Conservation (phyloP, 2,329 filamentous ascomycete genomes). For the Colletotrichum cereale region DNA sequence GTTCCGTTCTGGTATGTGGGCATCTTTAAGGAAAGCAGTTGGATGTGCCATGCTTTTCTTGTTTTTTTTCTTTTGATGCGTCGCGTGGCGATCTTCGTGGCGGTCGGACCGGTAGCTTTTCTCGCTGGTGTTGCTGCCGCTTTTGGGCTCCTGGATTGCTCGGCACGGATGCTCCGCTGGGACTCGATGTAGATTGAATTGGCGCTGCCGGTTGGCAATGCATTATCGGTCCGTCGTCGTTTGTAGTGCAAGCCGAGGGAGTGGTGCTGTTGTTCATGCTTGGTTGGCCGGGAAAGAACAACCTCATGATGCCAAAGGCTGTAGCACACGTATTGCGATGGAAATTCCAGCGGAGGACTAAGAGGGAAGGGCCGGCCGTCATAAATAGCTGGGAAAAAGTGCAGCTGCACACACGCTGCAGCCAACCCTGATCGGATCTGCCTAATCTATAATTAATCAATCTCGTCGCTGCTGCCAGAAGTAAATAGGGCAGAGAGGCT, state of each 20-base stretch:
- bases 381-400: constrained; percentile 9
- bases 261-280: background rate
- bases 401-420: background rate
- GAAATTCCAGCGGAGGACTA: background rate
- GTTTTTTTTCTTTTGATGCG: background rate
- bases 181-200: background rate
- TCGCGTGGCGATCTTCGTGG: background rate
- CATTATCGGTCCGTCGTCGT: background rate
- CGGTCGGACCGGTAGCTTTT: background rate
- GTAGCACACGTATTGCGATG: background rate
- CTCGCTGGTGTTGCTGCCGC: constrained; percentile 2
- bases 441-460: constrained; percentile 31
- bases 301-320: constrained; percentile 3
- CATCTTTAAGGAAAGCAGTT: background rate
- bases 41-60: background rate
- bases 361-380: background rate
- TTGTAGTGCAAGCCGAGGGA: background rate
- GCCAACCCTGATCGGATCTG: constrained; percentile 23
- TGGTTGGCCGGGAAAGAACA: background rate
- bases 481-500: constrained; percentile 10
- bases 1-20: background rate
- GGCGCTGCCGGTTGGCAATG: background rate
- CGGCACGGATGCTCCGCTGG: background rate
- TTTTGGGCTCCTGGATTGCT: background rate
- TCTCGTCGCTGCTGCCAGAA: constrained; percentile 9